Percentiles rank a stretch among this genome's conserved stretches.
phyloP scores from a whole-genome alignment of 306 rosid genomes.

The Malus sieversii region DNA sequence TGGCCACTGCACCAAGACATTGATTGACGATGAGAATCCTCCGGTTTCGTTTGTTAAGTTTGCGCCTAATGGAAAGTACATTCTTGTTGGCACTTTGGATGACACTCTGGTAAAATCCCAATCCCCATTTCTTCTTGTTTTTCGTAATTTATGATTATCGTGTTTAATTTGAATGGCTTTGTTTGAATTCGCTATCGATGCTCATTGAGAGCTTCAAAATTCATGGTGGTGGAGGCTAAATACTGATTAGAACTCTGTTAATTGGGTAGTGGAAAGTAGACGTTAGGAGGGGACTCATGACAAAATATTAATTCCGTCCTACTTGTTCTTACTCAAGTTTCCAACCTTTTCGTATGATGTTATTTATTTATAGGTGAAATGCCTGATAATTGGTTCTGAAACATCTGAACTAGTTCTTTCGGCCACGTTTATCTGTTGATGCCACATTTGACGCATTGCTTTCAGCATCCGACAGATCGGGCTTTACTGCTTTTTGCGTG shows the following conservation, averaged over 20 bases:
- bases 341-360: background rate
- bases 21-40: constrained; percentile 89
- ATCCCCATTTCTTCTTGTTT: background rate
- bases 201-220: background rate
- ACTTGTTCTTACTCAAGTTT: background rate
- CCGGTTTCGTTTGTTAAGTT: constrained; percentile 91
- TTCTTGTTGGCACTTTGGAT: constrained; percentile 92
- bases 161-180: background rate
- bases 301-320: background rate
- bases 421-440: background rate
- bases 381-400: background rate
- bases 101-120: constrained; percentile 57
- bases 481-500: background rate
- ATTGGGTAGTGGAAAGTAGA: background rate
- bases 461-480: background rate
- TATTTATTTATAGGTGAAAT: background rate
- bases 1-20: constrained; percentile 89
- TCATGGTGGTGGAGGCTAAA: background rate
- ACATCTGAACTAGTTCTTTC: background rate
- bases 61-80: constrained; percentile 80
- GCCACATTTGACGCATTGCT: background rate
- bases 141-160: background rate
- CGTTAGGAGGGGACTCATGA: background rate
- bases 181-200: background rate
- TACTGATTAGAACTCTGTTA: background rate